These are phyloP conservation scores for Neofusicoccum sp. DNA, from an alignment of 2,329 filamentous ascomycete species.

Conservation along the genomic window DNA sequence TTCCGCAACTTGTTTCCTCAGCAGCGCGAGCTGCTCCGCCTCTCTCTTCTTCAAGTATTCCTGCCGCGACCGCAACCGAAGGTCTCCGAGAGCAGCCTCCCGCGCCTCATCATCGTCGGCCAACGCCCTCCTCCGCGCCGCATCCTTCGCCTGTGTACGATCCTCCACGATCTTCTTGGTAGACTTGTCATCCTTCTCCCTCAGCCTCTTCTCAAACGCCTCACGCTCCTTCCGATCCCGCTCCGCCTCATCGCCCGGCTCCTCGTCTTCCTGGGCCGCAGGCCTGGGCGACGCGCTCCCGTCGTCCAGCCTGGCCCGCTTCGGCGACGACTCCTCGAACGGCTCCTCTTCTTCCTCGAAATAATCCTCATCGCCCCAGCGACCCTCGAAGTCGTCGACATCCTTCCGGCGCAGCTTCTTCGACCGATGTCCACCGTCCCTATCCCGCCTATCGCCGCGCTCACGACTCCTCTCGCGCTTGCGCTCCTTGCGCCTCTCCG, in stretches of 20 bases:
- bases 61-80: conserved; percentile 83
- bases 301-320: conserved; percentile 50
- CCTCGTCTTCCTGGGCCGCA: conserved; percentile 44
- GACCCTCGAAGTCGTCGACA: conserved; percentile 67
- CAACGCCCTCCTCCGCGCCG: conserved; percentile 63
- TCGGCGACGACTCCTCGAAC: conserved; percentile 70
- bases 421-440: conserved; percentile 40
- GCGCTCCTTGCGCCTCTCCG: conserved; percentile 27
- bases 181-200: conserved; percentile 69
- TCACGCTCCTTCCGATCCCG: conserved; percentile 68
- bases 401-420: conserved; percentile 49
- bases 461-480: conserved; percentile 35
- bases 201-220: conserved; percentile 76
- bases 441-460: conserved; percentile 35
- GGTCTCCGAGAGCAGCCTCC: conserved; percentile 73
- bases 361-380: conserved; percentile 79
- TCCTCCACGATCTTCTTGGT: conserved; percentile 71
- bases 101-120: conserved; percentile 67
- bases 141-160: conserved; percentile 55
- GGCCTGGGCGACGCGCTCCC: conserved; percentile 56
- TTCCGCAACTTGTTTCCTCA: conserved; percentile 87
- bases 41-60: conserved; percentile 94
- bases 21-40: conserved; percentile 78
- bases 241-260: conserved; percentile 23
- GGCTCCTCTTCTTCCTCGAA: conserved; percentile 57